phyloP scores from a whole-genome alignment of 345 rosid genomes.

The Aethionema arabicum region DNA sequence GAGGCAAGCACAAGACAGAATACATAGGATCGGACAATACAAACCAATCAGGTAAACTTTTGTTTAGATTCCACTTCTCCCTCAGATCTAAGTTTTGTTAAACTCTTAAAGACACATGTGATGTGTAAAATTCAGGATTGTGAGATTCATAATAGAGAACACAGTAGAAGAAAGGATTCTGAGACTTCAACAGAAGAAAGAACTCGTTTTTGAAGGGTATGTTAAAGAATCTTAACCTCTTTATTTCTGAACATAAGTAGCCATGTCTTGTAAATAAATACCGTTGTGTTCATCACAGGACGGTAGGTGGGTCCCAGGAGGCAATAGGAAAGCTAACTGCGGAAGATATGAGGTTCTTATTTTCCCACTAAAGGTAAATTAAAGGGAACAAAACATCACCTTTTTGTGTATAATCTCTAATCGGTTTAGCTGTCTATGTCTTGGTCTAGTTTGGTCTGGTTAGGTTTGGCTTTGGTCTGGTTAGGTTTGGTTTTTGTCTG shows the following conservation, averaged over 20 bases:
- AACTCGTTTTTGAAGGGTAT: conserved; percentile 96
- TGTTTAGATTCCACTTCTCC: background rate
- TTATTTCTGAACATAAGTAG: background rate
- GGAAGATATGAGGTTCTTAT: conserved; percentile 73
- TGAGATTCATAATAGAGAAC: conserved; percentile 88
- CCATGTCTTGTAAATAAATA: background rate
- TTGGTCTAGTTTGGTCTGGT: conserved; percentile 15
- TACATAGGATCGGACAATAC: conserved; percentile 94
- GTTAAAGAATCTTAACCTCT: conserved; percentile 21
- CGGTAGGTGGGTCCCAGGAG: conserved; percentile 82
- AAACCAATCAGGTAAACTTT: conserved; percentile 82
- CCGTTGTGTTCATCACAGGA: conserved; percentile 44
- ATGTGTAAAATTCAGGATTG: conserved; percentile 49
- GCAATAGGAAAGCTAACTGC: conserved; percentile 82
- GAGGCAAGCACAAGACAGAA: conserved; percentile 95
- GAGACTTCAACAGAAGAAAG: conserved; percentile 89
- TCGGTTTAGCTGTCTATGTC: no score
- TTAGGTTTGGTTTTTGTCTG: conserved; percentile 8
- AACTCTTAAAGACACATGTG: background rate
- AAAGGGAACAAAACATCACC: background rate
- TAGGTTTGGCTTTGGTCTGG: conserved; percentile 9
- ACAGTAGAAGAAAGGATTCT: conserved; percentile 92
- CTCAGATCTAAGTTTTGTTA: conserved; percentile 5
- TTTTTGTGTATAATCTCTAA: background rate
- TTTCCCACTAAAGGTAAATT: conserved; percentile 40